A percentile compares a stretch with the other conserved stretches of the same genome.
Evolutionary conservation across 768 basidiomycete species (phyloP).

Genomic region (Clavulina sp.): DNA sequence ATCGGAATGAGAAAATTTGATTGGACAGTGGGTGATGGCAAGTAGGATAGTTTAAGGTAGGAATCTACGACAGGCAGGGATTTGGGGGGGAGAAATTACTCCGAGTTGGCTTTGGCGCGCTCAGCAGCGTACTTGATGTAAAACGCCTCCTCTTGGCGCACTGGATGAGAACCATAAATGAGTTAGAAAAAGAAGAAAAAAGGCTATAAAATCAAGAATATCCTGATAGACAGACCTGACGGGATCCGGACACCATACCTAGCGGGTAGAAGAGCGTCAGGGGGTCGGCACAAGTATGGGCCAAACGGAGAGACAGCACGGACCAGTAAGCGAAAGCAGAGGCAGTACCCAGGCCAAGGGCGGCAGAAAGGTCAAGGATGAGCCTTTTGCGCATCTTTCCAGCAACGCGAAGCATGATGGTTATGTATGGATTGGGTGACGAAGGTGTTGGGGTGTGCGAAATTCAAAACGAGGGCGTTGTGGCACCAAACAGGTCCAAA

Average conservation of each 20-base stretch:
- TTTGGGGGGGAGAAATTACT: too few relatives aligned
- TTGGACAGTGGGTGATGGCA: too few relatives aligned
- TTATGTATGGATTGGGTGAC: constrained; percentile 20
- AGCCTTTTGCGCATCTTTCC: constrained; percentile 87
- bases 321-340: constrained; percentile 74
- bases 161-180: neutral
- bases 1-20: too few relatives aligned
- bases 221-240: constrained; percentile 6
- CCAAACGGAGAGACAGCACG: constrained; percentile 19
- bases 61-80: too few relatives aligned
- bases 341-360: constrained; percentile 58
- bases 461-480: neutral
- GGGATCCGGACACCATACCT: constrained; percentile 14
- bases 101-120: too few relatives aligned
- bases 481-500: too few relatives aligned
- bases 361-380: constrained; percentile 65
- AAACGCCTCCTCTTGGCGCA: neutral
- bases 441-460: constrained; percentile 6
- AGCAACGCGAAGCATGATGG: constrained; percentile 82
- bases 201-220: constrained; percentile 9
- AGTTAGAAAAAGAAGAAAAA: neutral
- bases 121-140: constrained; percentile 2
- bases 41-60: too few relatives aligned
- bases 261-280: neutral
- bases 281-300: too few relatives aligned